Base-by-base conservation (phyloP, 352 stramenopile species). In the Globisporangium heterothallicum region DNA sequence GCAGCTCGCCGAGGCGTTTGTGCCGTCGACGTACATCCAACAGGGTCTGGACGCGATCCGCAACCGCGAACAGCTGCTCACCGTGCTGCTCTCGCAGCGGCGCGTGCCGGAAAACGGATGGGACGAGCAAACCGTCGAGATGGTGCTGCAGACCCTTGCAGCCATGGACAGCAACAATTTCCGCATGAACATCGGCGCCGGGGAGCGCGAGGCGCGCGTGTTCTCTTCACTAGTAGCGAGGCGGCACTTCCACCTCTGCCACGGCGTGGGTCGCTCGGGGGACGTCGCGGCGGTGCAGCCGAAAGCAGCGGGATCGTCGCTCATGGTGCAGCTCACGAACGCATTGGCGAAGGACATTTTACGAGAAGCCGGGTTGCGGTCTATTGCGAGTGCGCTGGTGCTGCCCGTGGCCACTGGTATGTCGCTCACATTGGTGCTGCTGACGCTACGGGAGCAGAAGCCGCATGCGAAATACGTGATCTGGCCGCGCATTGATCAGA, bases 241-340 rank as follows among this genome's bases (percentile, higher is more conserved):
- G 30, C 78, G 96, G 2, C 95, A 99, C 67, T 99, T 94, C 67
- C 77, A 90, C 46, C 60, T 98, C 6, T 84, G 83, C 21, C 97
- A 99, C 63, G 97, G 97, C 14, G 96, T 99, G 12, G 97, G 97
- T 2, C 81, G 97, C 32, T 98, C 89, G 14, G 97, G 97, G 5
- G 97, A 99, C 75, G 91, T 99, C n/a, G 95, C 89, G 18, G 97
- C 98, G 16, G 88, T 98, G 45, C 97, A 99, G 69, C 97, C 97
- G 32, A 99, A 99, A 64, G 97, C 97, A 2, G 96, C 97, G 2
- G 97, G 97, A 4, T 98, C 90, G 13, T 98, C 88, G 30, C 81
- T 98, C 25, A 66, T 99, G 32, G 88, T 97, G 35, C 92, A 98
- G 68, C 64, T 99, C 41, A 87, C 88, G 24, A 95, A 98, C 35